Percentiles rank a stretch among this genome's conserved stretches.
These are phyloP conservation scores for Biscutella laevigata DNA, from an alignment of 441 rosid genomes.

Conservation along the genomic window DNA sequence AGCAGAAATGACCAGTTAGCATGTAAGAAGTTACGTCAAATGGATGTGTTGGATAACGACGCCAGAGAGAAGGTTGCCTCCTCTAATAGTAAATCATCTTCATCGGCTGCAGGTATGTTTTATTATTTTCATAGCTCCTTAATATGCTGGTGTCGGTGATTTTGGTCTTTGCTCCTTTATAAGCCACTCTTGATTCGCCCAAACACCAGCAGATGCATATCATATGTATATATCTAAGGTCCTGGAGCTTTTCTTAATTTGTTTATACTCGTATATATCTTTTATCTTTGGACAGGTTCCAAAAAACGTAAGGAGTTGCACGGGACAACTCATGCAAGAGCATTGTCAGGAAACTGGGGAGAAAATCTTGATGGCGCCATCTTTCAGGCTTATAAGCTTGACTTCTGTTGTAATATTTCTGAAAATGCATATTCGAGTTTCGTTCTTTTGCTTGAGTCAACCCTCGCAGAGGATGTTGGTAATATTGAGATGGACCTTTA, in stretches of 20 bases:
- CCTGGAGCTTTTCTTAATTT: not conserved
- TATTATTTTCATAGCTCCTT: not conserved
- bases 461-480: slow-evolving; percentile 77
- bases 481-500: slow-evolving; percentile 59
- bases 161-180: not conserved
- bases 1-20: slow-evolving; percentile 44
- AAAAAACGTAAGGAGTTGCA: slow-evolving; percentile 92
- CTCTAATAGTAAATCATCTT: slow-evolving; percentile 35
- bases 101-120: slow-evolving; percentile 52
- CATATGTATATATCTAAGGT: not conserved
- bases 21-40: slow-evolving; percentile 56
- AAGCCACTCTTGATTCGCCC: not conserved
- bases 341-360: slow-evolving; percentile 76
- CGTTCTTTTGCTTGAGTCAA: slow-evolving; percentile 59
- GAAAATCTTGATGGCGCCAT: slow-evolving; percentile 41
- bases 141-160: not conserved
- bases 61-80: slow-evolving; percentile 26
- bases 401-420: slow-evolving; percentile 48
- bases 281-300: slow-evolving; percentile 45
- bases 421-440: slow-evolving; percentile 48
- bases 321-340: slow-evolving; percentile 46
- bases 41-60: slow-evolving; percentile 47
- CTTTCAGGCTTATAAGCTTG: slow-evolving; percentile 66
- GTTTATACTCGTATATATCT: not conserved
- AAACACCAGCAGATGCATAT: slow-evolving; percentile 1